phyloP scores from a whole-genome alignment of 2,329 filamentous ascomycete species.

The Pseudogymnoascus sp. region DNA sequence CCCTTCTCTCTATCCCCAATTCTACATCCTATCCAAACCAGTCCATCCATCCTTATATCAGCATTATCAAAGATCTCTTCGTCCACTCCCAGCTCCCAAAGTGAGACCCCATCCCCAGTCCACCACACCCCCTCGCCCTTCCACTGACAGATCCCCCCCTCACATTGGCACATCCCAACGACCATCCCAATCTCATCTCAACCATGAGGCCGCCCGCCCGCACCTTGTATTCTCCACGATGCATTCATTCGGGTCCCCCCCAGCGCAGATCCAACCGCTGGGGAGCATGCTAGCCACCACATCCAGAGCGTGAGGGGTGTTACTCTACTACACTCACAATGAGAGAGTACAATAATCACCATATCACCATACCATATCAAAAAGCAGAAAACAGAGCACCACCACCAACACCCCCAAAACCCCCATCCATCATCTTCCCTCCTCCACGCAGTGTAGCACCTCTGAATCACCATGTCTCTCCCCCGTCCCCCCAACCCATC shows the following conservation, averaged over 20 bases:
- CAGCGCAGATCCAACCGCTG: neutral
- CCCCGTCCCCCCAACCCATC: neutral
- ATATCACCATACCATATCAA: no score
- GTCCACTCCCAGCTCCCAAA: no score
- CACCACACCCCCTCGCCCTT: neutral
- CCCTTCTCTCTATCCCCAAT: neutral
- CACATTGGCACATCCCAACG: neutral
- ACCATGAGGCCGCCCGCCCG: neutral
- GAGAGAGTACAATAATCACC: no score
- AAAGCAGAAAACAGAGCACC: no score
- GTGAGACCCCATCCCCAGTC: no score
- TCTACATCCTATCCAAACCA: neutral
- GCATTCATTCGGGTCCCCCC: neutral
- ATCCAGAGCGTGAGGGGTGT: no score
- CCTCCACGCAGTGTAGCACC: neutral
- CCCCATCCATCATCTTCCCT: neutral
- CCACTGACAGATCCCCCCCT: neutral
- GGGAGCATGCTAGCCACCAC: neutral
- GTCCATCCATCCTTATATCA: no score
- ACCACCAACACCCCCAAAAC: no score
- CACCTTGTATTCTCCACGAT: constrained; percentile 3
- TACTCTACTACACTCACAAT: no score
- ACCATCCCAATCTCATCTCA: neutral
- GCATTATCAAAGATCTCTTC: no score
- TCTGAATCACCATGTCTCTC: neutral